These are phyloP conservation scores for Coemansia sp. DNA, from an alignment of 192 early-diverging fungal genomes.

Conservation along the genomic window DNA sequence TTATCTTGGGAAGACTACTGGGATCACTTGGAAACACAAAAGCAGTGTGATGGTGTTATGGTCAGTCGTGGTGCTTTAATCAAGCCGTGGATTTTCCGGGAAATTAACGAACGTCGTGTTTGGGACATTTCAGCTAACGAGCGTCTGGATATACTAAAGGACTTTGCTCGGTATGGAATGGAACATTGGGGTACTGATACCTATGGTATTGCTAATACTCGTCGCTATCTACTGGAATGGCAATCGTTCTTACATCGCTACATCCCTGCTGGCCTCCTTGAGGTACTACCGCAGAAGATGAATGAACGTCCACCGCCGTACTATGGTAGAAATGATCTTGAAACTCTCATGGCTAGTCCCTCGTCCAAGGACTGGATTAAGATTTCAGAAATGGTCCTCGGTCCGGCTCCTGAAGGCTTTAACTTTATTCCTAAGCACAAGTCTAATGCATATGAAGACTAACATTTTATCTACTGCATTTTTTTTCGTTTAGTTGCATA, in stretches of 20 bases:
- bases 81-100: conserved; percentile 97
- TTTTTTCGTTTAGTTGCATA: neutral
- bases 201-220: conserved; percentile 77
- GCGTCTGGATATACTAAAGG: conserved; percentile 85
- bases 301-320: conserved; percentile 88
- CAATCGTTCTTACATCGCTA: conserved; percentile 75
- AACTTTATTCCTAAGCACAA: conserved; percentile 94
- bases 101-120: conserved; percentile 80
- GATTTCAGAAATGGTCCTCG: conserved; percentile 87
- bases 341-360: conserved; percentile 89
- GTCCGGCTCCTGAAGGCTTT: conserved; percentile 82
- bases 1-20: conserved; percentile 84
- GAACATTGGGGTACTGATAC: conserved; percentile 96
- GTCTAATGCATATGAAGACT: conserved; percentile 71
- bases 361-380: conserved; percentile 87
- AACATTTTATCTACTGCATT: neutral
- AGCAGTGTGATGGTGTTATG: conserved; percentile 82
- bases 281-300: conserved; percentile 87
- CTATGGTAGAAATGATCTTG: conserved; percentile 83
- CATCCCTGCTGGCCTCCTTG: conserved; percentile 89
- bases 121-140: conserved; percentile 91
- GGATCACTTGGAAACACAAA: conserved; percentile 57
- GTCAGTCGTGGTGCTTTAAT: conserved; percentile 89
- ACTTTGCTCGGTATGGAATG: conserved; percentile 81
- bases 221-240: conserved; percentile 81